Evolutionary conservation across 1,139 yeast species (phyloP).

Genomic region (Yamadazyma jaroonii): DNA sequence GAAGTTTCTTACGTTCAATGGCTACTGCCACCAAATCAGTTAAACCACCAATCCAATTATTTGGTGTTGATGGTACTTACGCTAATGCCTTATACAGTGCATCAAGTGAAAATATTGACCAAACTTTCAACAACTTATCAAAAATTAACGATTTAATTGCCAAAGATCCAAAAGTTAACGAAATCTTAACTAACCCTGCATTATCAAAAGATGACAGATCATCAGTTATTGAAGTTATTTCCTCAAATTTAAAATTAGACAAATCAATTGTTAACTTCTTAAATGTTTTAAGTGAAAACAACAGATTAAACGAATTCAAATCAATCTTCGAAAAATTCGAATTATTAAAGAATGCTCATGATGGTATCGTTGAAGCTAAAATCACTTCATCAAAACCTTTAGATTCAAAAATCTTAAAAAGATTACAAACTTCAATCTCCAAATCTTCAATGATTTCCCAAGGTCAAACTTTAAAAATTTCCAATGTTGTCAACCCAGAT

Average conservation of each 20-base stretch:
- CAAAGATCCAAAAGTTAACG: conserved; percentile 61
- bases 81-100: conserved; percentile 95
- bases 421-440: conserved; percentile 76
- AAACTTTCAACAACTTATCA: conserved; percentile 66
- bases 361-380: conserved; percentile 90
- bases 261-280: conserved; percentile 78
- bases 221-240: conserved; percentile 60
- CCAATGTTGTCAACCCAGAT: conserved; percentile 82
- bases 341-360: conserved; percentile 80
- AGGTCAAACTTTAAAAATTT: conserved; percentile 81
- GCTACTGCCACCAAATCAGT: conserved; percentile 61
- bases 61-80: conserved; percentile 94
- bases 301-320: conserved; percentile 75
- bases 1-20: conserved; percentile 69
- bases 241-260: conserved; percentile 62
- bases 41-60: conserved; percentile 91
- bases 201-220: conserved; percentile 74
- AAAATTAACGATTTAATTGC: conserved; percentile 55
- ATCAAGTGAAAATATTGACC: conserved; percentile 76
- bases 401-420: conserved; percentile 76
- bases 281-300: conserved; percentile 87
- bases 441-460: conserved; percentile 79
- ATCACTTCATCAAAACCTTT: conserved; percentile 87
- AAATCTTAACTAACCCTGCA: conserved; percentile 78
- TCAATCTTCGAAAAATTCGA: conserved; percentile 70